Base-by-base conservation (phyloP, 108 stramenopile species). In the Pseudonitzschia multistriata region DNA sequence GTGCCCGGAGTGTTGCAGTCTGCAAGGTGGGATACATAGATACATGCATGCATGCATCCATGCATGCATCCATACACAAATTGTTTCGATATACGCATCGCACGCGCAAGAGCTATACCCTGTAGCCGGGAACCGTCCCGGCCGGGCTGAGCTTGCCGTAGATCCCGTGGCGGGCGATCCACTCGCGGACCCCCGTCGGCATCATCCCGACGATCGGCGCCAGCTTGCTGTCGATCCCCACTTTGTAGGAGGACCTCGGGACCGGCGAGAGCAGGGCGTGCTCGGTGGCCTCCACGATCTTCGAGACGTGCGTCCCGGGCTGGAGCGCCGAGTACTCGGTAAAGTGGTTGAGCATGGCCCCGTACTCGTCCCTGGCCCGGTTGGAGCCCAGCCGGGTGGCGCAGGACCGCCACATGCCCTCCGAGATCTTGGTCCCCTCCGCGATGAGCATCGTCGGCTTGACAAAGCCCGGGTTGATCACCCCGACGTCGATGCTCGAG, bases 361-460 rank as follows among this genome's bases (percentile, higher is more conserved):
- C 76, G 72, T 54, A 81, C 33, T 72, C 67, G 60, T 81, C 80
- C 49, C 68, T 72, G 55, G 80, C 80, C 3, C 28, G 21, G 28
- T 47, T 45, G 22, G 42, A 50, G 35, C 72, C 73, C 39, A 31
- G 15, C 30, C 67, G 59, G 11, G 11, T 39, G 56, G 74, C 52
- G 59, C 79, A 79, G 3, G 31, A 37, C 28, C 69, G 37, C 76
- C 76, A 81, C 76, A 77, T 81, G 28, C 60, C 66, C 5, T 59
- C 67, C 30, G 71, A 68, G 40, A 81, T 36, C 39, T 73, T 70
- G 47, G 33, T 45, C 8, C 80, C 80, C 49, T 81, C 69, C 52
- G 50, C 75, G 68, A 77, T 66, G 61, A 81, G 73, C 76, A 73
- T 62, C 2, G 80, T 81, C 5, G 80, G 80, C 59, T 81, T 81